Evolutionary conservation across 768 basidiomycete species (phyloP).

Genomic region (Lentinula raphanica): DNA sequence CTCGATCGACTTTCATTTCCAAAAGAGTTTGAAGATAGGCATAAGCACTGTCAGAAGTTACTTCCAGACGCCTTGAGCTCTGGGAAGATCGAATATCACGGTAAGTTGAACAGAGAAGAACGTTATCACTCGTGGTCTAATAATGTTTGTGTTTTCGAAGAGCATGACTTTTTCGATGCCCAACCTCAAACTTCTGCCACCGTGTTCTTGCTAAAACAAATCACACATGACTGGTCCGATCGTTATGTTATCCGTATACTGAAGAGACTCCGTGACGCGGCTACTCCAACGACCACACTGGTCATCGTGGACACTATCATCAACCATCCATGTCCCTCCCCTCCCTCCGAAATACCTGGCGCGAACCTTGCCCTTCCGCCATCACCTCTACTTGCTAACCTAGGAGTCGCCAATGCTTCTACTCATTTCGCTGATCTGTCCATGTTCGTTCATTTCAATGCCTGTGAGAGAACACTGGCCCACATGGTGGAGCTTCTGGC

Average conservation of each 20-base stretch:
- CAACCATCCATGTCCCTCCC: conserved; percentile 9
- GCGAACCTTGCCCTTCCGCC: conserved; percentile 11
- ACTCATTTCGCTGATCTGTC: conserved; percentile 7
- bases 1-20: background rate
- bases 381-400: conserved; percentile 17
- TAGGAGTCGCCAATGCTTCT: conserved; percentile 12
- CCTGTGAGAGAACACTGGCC: background rate
- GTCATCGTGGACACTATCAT: conserved; percentile 18
- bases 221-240: conserved; percentile 29
- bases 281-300: conserved; percentile 19
- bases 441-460: conserved; percentile 11
- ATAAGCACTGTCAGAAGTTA: conserved; percentile 1
- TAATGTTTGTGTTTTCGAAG: background rate
- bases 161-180: conserved; percentile 20
- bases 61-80: conserved; percentile 6
- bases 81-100: conserved; percentile 2
- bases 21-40: background rate
- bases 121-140: conserved; percentile 1
- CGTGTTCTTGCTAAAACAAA: conserved; percentile 24
- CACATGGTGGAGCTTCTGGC: background rate
- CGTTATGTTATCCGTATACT: conserved; percentile 17
- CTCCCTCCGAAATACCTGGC: background rate
- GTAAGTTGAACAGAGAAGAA: background rate
- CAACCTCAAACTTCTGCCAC: conserved; percentile 22
- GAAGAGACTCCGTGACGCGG: conserved; percentile 20